These are phyloP conservation scores for Wickerhamomyces kurtzmanii DNA, from an alignment of 805 yeast species.

Conservation along the genomic window DNA sequence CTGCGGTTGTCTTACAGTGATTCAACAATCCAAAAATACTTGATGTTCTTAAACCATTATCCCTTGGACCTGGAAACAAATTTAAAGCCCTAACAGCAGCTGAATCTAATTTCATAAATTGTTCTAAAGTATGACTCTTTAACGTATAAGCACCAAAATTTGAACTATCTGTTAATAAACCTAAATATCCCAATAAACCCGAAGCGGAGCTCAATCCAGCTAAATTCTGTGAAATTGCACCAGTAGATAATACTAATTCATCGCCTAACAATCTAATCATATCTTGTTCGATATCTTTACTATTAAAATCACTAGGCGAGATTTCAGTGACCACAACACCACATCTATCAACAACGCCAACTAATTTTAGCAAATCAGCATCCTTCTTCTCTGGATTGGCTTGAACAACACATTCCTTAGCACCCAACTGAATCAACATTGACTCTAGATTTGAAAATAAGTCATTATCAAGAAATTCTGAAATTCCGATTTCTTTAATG, in stretches of 20 bases:
- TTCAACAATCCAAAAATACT: conserved; percentile 80
- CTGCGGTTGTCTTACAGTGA: conserved; percentile 84
- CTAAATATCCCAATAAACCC: conserved; percentile 63
- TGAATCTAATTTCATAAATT: conserved; percentile 84
- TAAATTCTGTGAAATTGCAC: conserved; percentile 38
- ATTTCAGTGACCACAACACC: conserved; percentile 60
- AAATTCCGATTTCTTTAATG: conserved; percentile 52
- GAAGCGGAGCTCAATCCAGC: conserved; percentile 53
- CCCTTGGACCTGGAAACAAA: conserved; percentile 49
- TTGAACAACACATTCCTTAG: conserved; percentile 72
- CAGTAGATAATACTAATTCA: conserved; percentile 43
- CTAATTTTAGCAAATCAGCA: conserved; percentile 53
- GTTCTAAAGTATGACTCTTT: conserved; percentile 59
- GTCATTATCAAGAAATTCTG: conserved; percentile 83
- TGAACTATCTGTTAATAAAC: conserved; percentile 46
- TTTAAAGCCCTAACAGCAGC: conserved; percentile 86
- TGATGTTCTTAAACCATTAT: conserved; percentile 31
- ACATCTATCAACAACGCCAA: conserved; percentile 68
- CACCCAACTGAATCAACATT: conserved; percentile 78
- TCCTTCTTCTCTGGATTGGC: conserved; percentile 25
- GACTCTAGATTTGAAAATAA: conserved; percentile 81
- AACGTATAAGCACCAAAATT: conserved; percentile 47
- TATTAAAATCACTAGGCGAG: conserved; percentile 46
- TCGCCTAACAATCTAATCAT: conserved; percentile 58
- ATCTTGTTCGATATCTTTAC: conserved; percentile 70